Evolutionary conservation across 805 yeast genomes (phyloP), one percentile per base, ranked within the genome.

Genomic region (Phaffomyces thermotolerans): DNA sequence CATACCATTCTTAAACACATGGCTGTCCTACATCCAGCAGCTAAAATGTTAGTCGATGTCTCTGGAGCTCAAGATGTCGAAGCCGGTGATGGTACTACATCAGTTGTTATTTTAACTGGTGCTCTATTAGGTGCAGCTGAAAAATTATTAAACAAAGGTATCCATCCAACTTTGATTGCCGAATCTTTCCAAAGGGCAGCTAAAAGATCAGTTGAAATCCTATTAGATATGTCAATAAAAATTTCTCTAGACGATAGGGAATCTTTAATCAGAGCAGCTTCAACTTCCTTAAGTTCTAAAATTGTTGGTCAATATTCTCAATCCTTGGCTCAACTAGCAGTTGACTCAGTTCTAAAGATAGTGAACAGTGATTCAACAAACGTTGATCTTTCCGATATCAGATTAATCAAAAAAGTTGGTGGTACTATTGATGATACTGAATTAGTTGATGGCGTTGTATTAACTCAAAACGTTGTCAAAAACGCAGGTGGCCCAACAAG

Each of bases 31-130:
- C 99, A 93, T 63, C 99, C 99, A 3, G 99, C 96, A 2, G 99
- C 99, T 1, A 84, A 89, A 59, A 93, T 93, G 98, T 71, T 79
- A n/a, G 99, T 93, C 37, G 98, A 93, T 62, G 86, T 93, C 24
- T 84, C 95, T 47, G 96, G 90, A 35, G 98, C 99, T 1, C 99
- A 93, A 67, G 99, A 93, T 57, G 84, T 90, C 33, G 99, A 90
- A 65, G 99, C 98, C n/a, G 99, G 99, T 44, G 99, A 93, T 63
- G 99, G 99, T 51, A 93, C 99, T 30, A 93, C 99, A 0, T 83
- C 96, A 2, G 99, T 93, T 29, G 99, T 95, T 25, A 91, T 93
- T 43, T 72, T 93, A 49, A 87, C 97, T 6, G 99, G 99, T 32
- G 91, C 97, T 6, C 67, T 93, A 39, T 71, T 93, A 43, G 95